Percentiles rank a stretch among this genome's conserved stretches.
Conservation (phyloP, 169 alveolate genomes). For the Theileria annulata region DNA sequence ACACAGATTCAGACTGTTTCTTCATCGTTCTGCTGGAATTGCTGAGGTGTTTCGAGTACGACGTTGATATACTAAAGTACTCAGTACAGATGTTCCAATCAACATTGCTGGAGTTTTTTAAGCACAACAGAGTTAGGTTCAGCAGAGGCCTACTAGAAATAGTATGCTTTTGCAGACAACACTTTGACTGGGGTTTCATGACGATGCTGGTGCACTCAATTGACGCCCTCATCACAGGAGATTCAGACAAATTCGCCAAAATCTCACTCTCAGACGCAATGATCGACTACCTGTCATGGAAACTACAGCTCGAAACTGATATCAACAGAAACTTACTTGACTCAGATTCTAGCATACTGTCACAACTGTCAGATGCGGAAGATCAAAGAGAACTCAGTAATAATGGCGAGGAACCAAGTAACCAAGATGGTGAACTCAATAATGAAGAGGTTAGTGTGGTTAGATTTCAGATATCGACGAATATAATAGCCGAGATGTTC, state of each 20-base stretch:
- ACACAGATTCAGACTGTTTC: slow-evolving; percentile 50
- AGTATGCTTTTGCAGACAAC: slow-evolving; percentile 65
- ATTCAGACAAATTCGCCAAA: slow-evolving; percentile 29
- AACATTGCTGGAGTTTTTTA: slow-evolving; percentile 47
- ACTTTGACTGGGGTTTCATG: slow-evolving; percentile 71
- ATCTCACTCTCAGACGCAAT: slow-evolving; percentile 48
- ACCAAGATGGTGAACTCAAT: background rate
- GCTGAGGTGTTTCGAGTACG: slow-evolving; percentile 42
- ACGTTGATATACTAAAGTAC: slow-evolving; percentile 32
- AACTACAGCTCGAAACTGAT: slow-evolving; percentile 18
- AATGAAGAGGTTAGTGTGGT: slow-evolving; percentile 27
- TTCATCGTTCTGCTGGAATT: slow-evolving; percentile 48
- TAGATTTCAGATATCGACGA: slow-evolving; percentile 23
- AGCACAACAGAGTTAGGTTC: slow-evolving; percentile 42
- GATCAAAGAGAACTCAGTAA: background rate
- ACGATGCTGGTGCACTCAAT: slow-evolving; percentile 55
- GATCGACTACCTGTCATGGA: slow-evolving; percentile 64
- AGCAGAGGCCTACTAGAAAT: slow-evolving; percentile 65
- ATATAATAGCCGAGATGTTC: slow-evolving; percentile 55
- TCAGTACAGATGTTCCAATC: slow-evolving; percentile 59
- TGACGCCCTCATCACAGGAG: slow-evolving; percentile 41
- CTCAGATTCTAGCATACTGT: background rate
- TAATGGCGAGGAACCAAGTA: background rate
- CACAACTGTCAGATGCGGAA: background rate
- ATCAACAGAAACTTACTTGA: background rate